Evolutionary conservation across 257 asterid genomes (phyloP), one percentile per base, ranked within the genome.

Genomic region (Henckelia pumila): DNA sequence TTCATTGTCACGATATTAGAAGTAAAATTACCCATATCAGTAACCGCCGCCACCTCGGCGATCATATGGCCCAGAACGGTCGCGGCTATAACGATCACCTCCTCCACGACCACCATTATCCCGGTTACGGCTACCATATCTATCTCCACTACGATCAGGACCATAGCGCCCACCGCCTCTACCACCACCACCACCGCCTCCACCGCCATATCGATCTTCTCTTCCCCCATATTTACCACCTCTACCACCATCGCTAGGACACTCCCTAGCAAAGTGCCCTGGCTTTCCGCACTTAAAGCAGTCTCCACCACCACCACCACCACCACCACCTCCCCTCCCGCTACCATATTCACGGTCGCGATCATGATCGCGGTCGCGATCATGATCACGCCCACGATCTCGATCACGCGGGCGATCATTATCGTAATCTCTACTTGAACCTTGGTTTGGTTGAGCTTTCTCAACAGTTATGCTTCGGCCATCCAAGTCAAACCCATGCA

Each of bases 251-350:
- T 88, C 95, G 74, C 81, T 72, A 3, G 96, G 95, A 64, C 96
- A 89, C 75, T 89, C 96, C 72, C 96, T 79, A 58, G 95, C 96
- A 77, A 89, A 89, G 77, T 89, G 96, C 19, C 96, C 96, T 17
- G 95, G 89, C 69, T 89, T 89, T 56, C 96, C 96, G 59, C 96
- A 89, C 74, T 77, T 89, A 49, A 79, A 89, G 70, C 96, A 89
- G n/a, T 87, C 96, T n/a, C 95, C 93, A 1, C 55, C 55, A 13
- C 50, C 50, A 37, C 95, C 89, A 59, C 86, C 84, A 20, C 88
- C 66, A 37, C 95, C 89, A 59, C 86, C 84, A 20, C 88, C 66
- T 32, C 82, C 91, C 26, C 75, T 74, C 20, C 75, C 86, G 68
- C 80, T 81, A 29, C 73, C 89, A 57, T 81, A 85, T 26, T 69